A percentile compares a stretch with the other conserved stretches of the same genome.
Evolutionary conservation across 768 basidiomycete species (phyloP).

Genomic region (Lactarius akahatsu): DNA sequence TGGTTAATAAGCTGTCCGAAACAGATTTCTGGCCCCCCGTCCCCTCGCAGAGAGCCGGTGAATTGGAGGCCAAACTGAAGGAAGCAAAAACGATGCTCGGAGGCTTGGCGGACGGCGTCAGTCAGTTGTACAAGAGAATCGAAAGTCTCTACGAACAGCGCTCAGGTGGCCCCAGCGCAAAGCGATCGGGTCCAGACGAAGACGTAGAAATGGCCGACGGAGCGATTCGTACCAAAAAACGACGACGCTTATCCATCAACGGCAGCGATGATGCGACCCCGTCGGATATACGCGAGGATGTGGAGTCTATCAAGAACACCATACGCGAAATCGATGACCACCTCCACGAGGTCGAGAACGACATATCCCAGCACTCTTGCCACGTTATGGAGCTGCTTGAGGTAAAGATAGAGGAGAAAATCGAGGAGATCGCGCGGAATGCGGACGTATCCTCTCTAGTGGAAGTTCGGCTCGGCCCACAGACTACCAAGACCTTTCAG

Average conservation of each 20-base stretch:
- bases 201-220: constrained; percentile 4
- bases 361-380: constrained; percentile 24
- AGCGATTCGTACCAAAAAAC: constrained; percentile 9
- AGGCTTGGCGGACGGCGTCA: constrained; percentile 34
- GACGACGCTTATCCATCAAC: constrained; percentile 12
- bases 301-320: constrained; percentile 21
- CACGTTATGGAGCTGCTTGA: constrained; percentile 24
- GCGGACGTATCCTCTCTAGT: constrained; percentile 4
- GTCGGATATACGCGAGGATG: constrained; percentile 15
- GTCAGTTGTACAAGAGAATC: constrained; percentile 25
- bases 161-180: background rate
- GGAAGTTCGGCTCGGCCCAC: constrained; percentile 4
- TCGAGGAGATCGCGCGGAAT: constrained; percentile 24
- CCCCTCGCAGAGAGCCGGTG: constrained; percentile 31
- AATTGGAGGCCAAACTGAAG: constrained; percentile 29
- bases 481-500: constrained; percentile 14
- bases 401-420: constrained; percentile 25
- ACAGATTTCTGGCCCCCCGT: constrained; percentile 44
- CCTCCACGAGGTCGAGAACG: constrained; percentile 26
- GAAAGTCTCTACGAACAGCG: constrained; percentile 10
- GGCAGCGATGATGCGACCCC: constrained; percentile 2
- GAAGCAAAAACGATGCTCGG: constrained; percentile 35
- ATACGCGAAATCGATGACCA: constrained; percentile 25
- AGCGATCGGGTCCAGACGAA: background rate
- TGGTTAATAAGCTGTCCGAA: constrained; percentile 36